Evolutionary conservation across 345 rosid genomes (phyloP).

Genomic region (Streptanthus diversifolius): DNA sequence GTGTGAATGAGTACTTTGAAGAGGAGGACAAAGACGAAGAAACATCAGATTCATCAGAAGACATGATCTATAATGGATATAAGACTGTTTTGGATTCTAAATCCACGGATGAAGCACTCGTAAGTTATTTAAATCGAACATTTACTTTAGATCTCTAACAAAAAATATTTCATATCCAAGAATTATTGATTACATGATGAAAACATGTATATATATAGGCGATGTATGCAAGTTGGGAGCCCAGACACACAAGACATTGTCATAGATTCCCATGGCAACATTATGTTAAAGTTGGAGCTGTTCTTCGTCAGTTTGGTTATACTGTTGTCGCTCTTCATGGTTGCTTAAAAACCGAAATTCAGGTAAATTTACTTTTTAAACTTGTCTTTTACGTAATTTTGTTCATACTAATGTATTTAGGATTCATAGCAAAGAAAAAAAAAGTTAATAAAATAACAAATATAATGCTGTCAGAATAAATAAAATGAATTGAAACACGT

Average conservation of each 20-base stretch:
- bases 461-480: background rate
- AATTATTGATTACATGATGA: background rate
- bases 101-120: constrained; percentile 68
- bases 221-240: constrained; percentile 82
- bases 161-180: background rate
- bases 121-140: constrained; percentile 21
- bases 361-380: constrained; percentile 39
- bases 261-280: constrained; percentile 63
- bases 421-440: background rate
- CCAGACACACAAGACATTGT: constrained; percentile 55
- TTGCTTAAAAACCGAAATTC: constrained; percentile 74
- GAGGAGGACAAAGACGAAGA: constrained; percentile 35
- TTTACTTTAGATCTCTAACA: background rate
- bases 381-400: too few species aligned
- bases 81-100: constrained; percentile 75
- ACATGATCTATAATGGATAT: constrained; percentile 60
- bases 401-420: background rate
- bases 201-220: constrained; percentile 41
- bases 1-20: constrained; percentile 69
- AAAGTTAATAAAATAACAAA: background rate
- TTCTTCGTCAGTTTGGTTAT: constrained; percentile 78
- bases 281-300: constrained; percentile 71
- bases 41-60: constrained; percentile 41
- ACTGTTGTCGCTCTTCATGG: constrained; percentile 84
- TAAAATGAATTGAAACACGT: background rate